Conservation (phyloP, 768 basidiomycete species). For the Albatrellus ellisii region DNA sequence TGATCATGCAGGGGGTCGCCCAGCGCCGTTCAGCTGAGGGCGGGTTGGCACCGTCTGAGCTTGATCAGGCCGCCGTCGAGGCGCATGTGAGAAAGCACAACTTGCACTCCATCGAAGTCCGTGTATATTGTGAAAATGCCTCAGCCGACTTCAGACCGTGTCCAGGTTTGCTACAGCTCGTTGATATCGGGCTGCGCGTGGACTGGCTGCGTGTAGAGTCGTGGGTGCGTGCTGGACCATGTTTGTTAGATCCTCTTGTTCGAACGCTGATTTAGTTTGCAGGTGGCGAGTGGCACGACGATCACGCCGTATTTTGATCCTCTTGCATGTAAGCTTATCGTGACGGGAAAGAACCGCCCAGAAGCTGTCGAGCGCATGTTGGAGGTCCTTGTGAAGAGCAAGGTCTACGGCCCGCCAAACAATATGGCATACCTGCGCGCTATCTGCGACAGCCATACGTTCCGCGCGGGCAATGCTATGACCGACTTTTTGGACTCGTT, state of each 20-base stretch:
- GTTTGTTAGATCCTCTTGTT: neutral
- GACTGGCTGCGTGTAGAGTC: constrained; percentile 50
- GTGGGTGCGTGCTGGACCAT: constrained; percentile 27
- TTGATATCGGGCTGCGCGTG: constrained; percentile 22
- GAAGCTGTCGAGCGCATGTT: constrained; percentile 32
- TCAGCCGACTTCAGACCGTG: constrained; percentile 41
- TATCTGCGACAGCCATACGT: constrained; percentile 27
- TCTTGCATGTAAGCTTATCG: constrained; percentile 47
- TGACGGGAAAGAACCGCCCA: constrained; percentile 30
- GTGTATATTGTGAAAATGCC: constrained; percentile 54
- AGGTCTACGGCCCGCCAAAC: constrained; percentile 45
- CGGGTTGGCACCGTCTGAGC: constrained; percentile 12
- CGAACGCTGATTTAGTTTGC: neutral
- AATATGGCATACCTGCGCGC: constrained; percentile 39
- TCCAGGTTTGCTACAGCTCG: constrained; percentile 49
- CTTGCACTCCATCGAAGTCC: constrained; percentile 38
- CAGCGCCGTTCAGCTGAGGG: constrained; percentile 18
- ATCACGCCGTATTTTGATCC: constrained; percentile 46
- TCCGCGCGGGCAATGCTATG: constrained; percentile 29
- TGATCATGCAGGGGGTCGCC: constrained; percentile 43
- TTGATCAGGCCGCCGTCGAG: neutral
- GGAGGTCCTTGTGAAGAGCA: constrained; percentile 24
- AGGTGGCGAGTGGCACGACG: constrained; percentile 28
- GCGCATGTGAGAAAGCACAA: neutral
- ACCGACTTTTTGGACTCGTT: constrained; percentile 38